Conservation (phyloP, 305 asterid species). For the Euphrasia arctica region DNA sequence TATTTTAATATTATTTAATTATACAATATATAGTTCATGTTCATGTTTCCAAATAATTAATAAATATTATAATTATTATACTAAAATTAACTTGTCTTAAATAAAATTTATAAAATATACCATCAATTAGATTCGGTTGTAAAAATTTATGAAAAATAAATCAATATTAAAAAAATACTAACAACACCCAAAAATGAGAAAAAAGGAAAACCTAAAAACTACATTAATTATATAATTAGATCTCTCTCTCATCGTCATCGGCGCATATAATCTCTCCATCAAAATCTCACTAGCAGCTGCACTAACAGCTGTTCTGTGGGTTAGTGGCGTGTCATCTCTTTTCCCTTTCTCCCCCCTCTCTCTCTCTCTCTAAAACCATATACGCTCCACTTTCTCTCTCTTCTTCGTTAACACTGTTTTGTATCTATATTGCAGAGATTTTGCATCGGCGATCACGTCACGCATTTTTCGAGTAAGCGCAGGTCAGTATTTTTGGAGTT, state of each 20-base stretch:
- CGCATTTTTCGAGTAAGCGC: slow-evolving; percentile 39
- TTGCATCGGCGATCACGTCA: slow-evolving; percentile 42
- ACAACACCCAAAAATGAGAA: too few relatives aligned
- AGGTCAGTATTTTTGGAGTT: slow-evolving; percentile 52
- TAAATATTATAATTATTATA: too few relatives aligned
- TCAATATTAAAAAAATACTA: too few relatives aligned
- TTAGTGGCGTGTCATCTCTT: slow-evolving; percentile 26
- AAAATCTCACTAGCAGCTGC: slow-evolving; percentile 28
- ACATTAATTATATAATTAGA: not conserved
- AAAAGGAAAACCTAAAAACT: too few relatives aligned
- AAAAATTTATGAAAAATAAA: too few relatives aligned
- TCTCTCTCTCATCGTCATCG: slow-evolving; percentile 24
- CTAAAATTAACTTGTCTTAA: too few relatives aligned
- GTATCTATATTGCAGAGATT: slow-evolving; percentile 24
- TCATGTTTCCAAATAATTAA: too few relatives aligned
- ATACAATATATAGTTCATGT: too few relatives aligned
- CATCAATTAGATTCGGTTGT: too few relatives aligned
- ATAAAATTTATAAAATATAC: too few relatives aligned
- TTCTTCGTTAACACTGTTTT: not conserved
- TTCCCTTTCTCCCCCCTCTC: slow-evolving; percentile 1
- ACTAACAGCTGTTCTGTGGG: slow-evolving; percentile 23
- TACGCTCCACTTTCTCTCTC: slow-evolving; percentile 13
- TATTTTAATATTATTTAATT: too few relatives aligned
- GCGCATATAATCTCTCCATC: slow-evolving; percentile 21
- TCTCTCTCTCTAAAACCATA: slow-evolving; percentile 21